Conservation (phyloP, 2,329 filamentous ascomycete genomes). For the Helminthosporium solani region DNA sequence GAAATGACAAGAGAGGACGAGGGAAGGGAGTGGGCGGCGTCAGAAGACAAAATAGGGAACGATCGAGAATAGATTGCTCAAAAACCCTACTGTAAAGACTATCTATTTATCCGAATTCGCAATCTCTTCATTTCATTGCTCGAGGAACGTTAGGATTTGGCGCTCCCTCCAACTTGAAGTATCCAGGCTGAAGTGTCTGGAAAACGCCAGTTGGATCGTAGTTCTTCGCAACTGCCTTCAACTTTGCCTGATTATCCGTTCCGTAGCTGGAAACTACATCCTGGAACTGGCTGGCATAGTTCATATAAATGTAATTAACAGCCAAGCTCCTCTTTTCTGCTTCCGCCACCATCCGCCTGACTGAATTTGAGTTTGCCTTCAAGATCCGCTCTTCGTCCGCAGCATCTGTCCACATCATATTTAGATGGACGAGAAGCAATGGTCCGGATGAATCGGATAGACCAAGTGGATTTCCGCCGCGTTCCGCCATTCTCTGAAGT, state of each 20-base stretch:
- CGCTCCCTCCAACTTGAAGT: slow-evolving; percentile 42
- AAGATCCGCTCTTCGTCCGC: slow-evolving; percentile 21
- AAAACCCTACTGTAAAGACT: too few species aligned
- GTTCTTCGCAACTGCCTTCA: slow-evolving; percentile 37
- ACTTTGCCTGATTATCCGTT: slow-evolving; percentile 31
- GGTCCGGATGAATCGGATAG: slow-evolving; percentile 21
- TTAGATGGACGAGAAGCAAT: slow-evolving; percentile 16
- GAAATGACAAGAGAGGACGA: too few species aligned
- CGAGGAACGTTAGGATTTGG: not conserved
- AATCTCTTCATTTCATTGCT: not conserved
- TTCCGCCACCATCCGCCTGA: not conserved
- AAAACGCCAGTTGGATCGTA: slow-evolving; percentile 48
- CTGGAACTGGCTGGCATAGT: slow-evolving; percentile 50
- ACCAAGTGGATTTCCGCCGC: slow-evolving; percentile 34
- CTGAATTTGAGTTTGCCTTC: not conserved
- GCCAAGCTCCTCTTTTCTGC: slow-evolving; percentile 5
- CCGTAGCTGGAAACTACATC: slow-evolving; percentile 48
- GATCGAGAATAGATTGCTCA: too few species aligned
- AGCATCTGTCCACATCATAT: slow-evolving; percentile 20
- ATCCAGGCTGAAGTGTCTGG: slow-evolving; percentile 44
- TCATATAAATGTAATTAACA: slow-evolving; percentile 48
- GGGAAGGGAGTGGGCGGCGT: too few species aligned
- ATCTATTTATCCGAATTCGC: too few species aligned
- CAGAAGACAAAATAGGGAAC: too few species aligned
- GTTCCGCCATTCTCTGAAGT: slow-evolving; percentile 20